Conservation (phyloP, 306 rosid species). For the Cicer arietinum region DNA sequence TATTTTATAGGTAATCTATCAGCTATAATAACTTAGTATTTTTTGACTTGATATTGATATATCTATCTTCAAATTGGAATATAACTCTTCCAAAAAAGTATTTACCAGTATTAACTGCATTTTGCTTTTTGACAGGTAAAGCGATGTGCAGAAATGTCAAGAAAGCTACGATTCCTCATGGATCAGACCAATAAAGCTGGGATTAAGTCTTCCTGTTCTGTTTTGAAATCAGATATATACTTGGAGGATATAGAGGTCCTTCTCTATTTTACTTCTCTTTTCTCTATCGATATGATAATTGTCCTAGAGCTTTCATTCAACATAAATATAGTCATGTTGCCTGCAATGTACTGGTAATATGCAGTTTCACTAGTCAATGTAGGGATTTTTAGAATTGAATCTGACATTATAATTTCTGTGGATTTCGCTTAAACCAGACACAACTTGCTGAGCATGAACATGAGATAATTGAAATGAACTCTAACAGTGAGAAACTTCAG, state of each 20-base stretch:
- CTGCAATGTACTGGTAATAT: conserved; percentile 29
- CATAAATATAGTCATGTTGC: conserved; percentile 38
- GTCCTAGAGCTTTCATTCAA: conserved; percentile 34
- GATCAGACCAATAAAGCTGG: conserved; percentile 94
- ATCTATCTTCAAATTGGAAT: neutral
- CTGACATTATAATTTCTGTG: conserved; percentile 41
- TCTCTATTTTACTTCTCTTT: conserved; percentile 42
- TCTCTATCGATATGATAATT: conserved; percentile 31
- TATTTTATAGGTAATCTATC: neutral
- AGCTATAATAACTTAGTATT: neutral
- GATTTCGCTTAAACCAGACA: conserved; percentile 56
- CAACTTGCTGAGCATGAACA: conserved; percentile 97
- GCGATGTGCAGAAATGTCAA: conserved; percentile 98
- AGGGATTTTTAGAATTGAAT: conserved; percentile 42
- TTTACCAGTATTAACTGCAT: conserved; percentile 23
- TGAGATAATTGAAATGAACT: conserved; percentile 91
- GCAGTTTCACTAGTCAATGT: conserved; percentile 22
- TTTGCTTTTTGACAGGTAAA: conserved; percentile 74
- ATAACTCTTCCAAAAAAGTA: neutral
- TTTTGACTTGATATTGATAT: conserved; percentile 21
- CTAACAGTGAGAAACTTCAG: conserved; percentile 85
- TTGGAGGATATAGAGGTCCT: conserved; percentile 92
- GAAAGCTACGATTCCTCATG: conserved; percentile 88
- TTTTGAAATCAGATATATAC: conserved; percentile 69
- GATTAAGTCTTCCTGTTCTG: conserved; percentile 59